Percentiles rank a stretch among this genome's conserved stretches.
Evolutionary conservation across 2,329 filamentous ascomycete genomes (phyloP).

Genomic region (Sphaerostilbella broomeana): DNA sequence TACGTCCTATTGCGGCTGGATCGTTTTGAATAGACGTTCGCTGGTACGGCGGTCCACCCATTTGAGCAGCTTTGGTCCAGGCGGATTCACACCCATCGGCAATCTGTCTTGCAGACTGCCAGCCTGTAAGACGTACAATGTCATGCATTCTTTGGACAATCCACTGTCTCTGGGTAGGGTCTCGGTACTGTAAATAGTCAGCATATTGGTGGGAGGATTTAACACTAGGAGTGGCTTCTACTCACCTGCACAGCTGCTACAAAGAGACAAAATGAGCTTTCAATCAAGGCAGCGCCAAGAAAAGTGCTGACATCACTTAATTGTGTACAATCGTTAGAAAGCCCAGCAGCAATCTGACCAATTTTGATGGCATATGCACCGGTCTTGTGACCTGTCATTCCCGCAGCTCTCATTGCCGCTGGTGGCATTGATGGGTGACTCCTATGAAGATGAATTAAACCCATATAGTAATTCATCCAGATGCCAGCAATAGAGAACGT

Average conservation of each 20-base stretch:
- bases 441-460: slow-evolving; percentile 73
- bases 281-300: slow-evolving; percentile 74
- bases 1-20: slow-evolving; percentile 40
- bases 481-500: slow-evolving; percentile 82
- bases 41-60: slow-evolving; percentile 68
- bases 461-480: slow-evolving; percentile 84
- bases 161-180: slow-evolving; percentile 68
- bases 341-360: slow-evolving; percentile 71
- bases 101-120: slow-evolving; percentile 76
- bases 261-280: slow-evolving; percentile 76
- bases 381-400: slow-evolving; percentile 67
- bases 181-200: slow-evolving; percentile 53
- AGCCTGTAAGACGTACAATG: slow-evolving; percentile 75
- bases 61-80: slow-evolving; percentile 69
- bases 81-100: slow-evolving; percentile 76
- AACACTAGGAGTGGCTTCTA: background rate
- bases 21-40: slow-evolving; percentile 36
- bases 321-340: slow-evolving; percentile 49
- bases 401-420: slow-evolving; percentile 79
- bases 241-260: slow-evolving; percentile 70
- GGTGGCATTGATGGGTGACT: slow-evolving; percentile 87
- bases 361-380: slow-evolving; percentile 64
- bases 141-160: slow-evolving; percentile 66
- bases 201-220: background rate
- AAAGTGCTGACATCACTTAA: slow-evolving; percentile 62